phyloP scores from a whole-genome alignment of 2,329 filamentous ascomycete genomes.

The Nakataea oryzae region DNA sequence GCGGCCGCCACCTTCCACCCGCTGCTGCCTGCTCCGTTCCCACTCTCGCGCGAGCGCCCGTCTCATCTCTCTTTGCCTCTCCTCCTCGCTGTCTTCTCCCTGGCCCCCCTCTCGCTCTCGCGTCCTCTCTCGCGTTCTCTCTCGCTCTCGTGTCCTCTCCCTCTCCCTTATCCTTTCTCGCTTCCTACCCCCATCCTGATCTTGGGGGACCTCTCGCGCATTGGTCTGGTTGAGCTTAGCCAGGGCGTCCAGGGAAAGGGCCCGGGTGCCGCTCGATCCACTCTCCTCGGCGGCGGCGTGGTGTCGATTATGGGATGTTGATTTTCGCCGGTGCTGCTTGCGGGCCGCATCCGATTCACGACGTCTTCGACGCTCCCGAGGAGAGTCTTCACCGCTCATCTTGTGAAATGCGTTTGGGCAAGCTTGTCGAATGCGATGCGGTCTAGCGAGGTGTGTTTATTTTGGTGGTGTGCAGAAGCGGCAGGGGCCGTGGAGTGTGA shows the following conservation, averaged over 20 bases:
- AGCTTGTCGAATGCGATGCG: background rate
- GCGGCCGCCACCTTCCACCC: slow-evolving; percentile 2
- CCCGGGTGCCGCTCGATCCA: slow-evolving; percentile 8
- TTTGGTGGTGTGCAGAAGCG: background rate
- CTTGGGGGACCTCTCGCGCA: slow-evolving; percentile 1
- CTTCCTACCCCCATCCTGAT: slow-evolving; percentile 8
- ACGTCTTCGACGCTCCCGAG: slow-evolving; percentile 7
- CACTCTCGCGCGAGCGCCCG: background rate
- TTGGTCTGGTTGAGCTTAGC: slow-evolving; percentile 14
- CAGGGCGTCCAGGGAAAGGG: slow-evolving; percentile 16
- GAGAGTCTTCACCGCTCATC: slow-evolving; percentile 4
- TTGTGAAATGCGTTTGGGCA: background rate
- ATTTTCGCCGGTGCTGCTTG: slow-evolving; percentile 11
- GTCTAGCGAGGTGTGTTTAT: background rate
- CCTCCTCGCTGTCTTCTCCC: slow-evolving; percentile 5
- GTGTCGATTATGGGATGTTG: slow-evolving; percentile 7
- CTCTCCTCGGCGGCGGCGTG: slow-evolving; percentile 1
- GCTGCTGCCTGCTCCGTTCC: slow-evolving; percentile 5
- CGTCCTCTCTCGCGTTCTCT: slow-evolving; percentile 5
- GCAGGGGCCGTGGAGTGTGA: background rate
- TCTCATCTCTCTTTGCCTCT: slow-evolving; percentile 1
- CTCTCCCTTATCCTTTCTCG: slow-evolving; percentile 7
- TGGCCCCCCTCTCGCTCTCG: slow-evolving; percentile 4
- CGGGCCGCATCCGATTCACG: slow-evolving; percentile 11
- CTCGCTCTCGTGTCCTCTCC: slow-evolving; percentile 1